A percentile compares a stretch with the other conserved stretches of the same genome.
Conservation (phyloP, 2,329 filamentous ascomycete species). For the Ascochyta koolunga region DNA sequence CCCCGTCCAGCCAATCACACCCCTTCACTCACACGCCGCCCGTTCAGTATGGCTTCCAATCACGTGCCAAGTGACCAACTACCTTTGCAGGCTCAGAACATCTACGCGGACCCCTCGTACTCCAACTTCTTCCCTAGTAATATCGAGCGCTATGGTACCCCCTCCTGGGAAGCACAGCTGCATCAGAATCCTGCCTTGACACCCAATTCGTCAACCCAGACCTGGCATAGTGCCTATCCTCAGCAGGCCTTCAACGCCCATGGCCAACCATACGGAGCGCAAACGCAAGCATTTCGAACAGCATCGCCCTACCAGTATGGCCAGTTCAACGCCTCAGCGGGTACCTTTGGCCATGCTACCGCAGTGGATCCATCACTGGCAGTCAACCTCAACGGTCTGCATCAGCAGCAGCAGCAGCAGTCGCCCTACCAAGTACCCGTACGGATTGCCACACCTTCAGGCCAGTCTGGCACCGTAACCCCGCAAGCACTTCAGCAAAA, state of each 20-base stretch:
- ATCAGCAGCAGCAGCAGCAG: slow-evolving; percentile 41
- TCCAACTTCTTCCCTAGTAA: slow-evolving; percentile 35
- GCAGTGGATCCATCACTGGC: slow-evolving; percentile 38
- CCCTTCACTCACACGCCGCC: slow-evolving; percentile 12
- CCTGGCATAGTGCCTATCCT: slow-evolving; percentile 37
- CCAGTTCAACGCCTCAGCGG: slow-evolving; percentile 30
- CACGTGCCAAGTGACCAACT: slow-evolving; percentile 47
- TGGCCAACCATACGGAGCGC: slow-evolving; percentile 33
- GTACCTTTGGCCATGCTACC: slow-evolving; percentile 33
- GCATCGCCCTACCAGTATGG: slow-evolving; percentile 43
- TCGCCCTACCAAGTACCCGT: slow-evolving; percentile 40
- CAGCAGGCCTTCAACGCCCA: slow-evolving; percentile 34
- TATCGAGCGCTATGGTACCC: slow-evolving; percentile 39
- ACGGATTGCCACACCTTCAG: slow-evolving; percentile 29
- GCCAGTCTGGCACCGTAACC: slow-evolving; percentile 35
- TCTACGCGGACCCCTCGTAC: slow-evolving; percentile 42
- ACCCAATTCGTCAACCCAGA: slow-evolving; percentile 21
- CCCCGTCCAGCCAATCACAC: slow-evolving; percentile 36
- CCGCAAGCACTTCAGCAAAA: slow-evolving; percentile 41
- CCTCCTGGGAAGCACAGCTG: slow-evolving; percentile 40
- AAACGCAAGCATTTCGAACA: slow-evolving; percentile 32
- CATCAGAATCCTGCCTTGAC: slow-evolving; percentile 31
- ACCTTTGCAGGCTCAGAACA: slow-evolving; percentile 38
- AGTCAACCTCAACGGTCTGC: slow-evolving; percentile 31
- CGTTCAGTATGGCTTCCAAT: slow-evolving; percentile 43